Percentiles rank a stretch among this genome's conserved stretches.
phyloP scores from a whole-genome alignment of 768 basidiomycete species.

The Dentipellis sp. region DNA sequence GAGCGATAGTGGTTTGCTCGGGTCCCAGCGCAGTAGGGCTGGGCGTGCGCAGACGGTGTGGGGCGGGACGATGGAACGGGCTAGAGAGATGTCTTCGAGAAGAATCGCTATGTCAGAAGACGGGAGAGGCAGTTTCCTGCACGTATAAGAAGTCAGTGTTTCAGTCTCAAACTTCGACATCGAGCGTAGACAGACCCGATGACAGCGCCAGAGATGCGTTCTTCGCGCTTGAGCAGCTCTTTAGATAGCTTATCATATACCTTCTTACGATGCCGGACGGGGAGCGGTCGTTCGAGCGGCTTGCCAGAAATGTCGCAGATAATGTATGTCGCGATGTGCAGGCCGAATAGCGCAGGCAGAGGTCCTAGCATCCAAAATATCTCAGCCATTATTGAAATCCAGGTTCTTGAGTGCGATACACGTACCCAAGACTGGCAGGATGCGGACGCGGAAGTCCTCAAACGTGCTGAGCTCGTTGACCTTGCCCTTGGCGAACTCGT shows the following conservation, averaged over 20 bases:
- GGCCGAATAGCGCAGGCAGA: constrained; percentile 83
- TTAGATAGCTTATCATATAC: constrained; percentile 73
- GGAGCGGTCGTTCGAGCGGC: constrained; percentile 73
- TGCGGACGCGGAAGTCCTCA: constrained; percentile 89
- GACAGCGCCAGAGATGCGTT: constrained; percentile 44
- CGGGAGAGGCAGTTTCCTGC: constrained; percentile 67
- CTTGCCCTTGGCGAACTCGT: constrained; percentile 83
- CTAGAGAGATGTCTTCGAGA: constrained; percentile 81
- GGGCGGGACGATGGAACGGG: constrained; percentile 73
- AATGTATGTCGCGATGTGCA: constrained; percentile 84
- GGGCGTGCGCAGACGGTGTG: constrained; percentile 66
- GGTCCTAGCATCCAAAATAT: constrained; percentile 39
- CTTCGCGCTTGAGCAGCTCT: constrained; percentile 70
- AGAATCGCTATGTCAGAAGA: constrained; percentile 78
- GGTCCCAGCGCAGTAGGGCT: constrained; percentile 76
- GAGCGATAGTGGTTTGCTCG: constrained; percentile 45
- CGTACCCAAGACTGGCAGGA: constrained; percentile 82
- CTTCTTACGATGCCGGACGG: constrained; percentile 80
- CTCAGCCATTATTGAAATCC: background rate
- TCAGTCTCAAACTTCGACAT: background rate
- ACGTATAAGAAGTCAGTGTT: background rate
- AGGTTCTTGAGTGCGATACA: background rate
- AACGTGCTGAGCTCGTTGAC: constrained; percentile 86
- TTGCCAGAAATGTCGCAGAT: constrained; percentile 79
- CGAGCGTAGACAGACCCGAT: constrained; percentile 39